These are phyloP conservation scores for Penicillium sp. DNA, from an alignment of 2,329 filamentous ascomycete genomes.

Conservation along the genomic window DNA sequence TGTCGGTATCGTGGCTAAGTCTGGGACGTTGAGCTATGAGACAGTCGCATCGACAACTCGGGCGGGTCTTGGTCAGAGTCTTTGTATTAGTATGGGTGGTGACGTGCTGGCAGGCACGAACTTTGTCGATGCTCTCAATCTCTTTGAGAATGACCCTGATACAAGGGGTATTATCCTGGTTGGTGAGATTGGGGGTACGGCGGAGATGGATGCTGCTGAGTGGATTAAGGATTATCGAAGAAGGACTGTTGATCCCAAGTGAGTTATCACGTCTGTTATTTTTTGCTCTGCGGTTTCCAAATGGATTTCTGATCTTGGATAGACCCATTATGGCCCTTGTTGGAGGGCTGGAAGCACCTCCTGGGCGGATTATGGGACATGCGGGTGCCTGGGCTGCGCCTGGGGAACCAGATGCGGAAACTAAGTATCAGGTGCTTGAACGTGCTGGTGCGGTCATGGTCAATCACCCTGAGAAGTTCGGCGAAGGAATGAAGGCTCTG, in stretches of 20 bases:
- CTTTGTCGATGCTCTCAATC: slow-evolving; percentile 66
- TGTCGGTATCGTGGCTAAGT: slow-evolving; percentile 76
- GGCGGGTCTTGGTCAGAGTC: slow-evolving; percentile 72
- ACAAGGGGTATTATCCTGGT: slow-evolving; percentile 71
- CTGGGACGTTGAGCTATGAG: slow-evolving; percentile 76
- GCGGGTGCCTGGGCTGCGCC: slow-evolving; percentile 69
- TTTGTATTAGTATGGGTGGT: slow-evolving; percentile 75
- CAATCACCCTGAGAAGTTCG: slow-evolving; percentile 73
- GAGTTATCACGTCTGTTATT: slow-evolving; percentile 27
- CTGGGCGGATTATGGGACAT: slow-evolving; percentile 72
- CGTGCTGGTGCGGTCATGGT: slow-evolving; percentile 67
- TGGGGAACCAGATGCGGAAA: slow-evolving; percentile 61
- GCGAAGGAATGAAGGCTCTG: slow-evolving; percentile 63
- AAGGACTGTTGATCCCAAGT: slow-evolving; percentile 62
- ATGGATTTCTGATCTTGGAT: slow-evolving; percentile 13
- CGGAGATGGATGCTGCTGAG: slow-evolving; percentile 69
- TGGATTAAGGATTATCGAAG: slow-evolving; percentile 67
- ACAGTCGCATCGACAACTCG: slow-evolving; percentile 71
- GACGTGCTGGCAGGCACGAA: slow-evolving; percentile 72
- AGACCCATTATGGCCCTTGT: slow-evolving; percentile 72
- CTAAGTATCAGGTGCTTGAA: slow-evolving; percentile 67
- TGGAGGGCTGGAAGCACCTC: slow-evolving; percentile 63
- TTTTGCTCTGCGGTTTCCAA: neutral
- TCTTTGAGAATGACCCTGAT: slow-evolving; percentile 64
- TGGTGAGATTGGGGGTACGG: slow-evolving; percentile 69